Evolutionary conservation across 2,329 filamentous ascomycete genomes (phyloP).

Genomic region (Aplosporella prunicola): DNA sequence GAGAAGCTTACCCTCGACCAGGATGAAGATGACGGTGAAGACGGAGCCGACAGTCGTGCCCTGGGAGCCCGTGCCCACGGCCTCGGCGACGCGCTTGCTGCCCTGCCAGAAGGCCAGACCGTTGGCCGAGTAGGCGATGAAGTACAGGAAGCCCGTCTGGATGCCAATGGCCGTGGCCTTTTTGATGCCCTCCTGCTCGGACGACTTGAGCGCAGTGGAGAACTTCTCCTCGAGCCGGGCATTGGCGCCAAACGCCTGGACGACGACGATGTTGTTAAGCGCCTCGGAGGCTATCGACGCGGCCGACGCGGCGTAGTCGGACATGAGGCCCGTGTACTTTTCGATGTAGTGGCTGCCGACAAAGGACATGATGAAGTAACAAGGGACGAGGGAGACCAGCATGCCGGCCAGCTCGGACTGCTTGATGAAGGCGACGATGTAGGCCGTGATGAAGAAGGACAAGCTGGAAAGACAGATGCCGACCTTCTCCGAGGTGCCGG

Average conservation of each 20-base stretch:
- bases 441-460: conserved; percentile 59
- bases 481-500: conserved; percentile 62
- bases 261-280: conserved; percentile 50
- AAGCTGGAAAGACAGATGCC: conserved; percentile 53
- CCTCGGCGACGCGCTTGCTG: conserved; percentile 44
- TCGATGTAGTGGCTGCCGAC: conserved; percentile 46
- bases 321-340: conserved; percentile 43
- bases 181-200: conserved; percentile 45
- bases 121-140: conserved; percentile 58
- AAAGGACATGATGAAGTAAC: conserved; percentile 51
- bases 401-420: conserved; percentile 54
- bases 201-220: conserved; percentile 40
- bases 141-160: conserved; percentile 54
- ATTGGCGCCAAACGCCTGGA: conserved; percentile 55
- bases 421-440: conserved; percentile 58
- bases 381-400: conserved; percentile 53
- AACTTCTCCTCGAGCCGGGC: conserved; percentile 52
- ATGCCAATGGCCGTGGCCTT: conserved; percentile 49
- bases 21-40: conserved; percentile 47
- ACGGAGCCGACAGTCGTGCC: conserved; percentile 36
- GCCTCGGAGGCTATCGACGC: conserved; percentile 55
- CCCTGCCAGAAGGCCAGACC: conserved; percentile 61
- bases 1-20: conserved; percentile 38
- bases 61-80: conserved; percentile 23
- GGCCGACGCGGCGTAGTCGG: conserved; percentile 46